Percentiles rank a stretch among this genome's conserved stretches.
These are phyloP conservation scores for Medicago arabica DNA, from an alignment of 306 rosid species.

Conservation along the genomic window DNA sequence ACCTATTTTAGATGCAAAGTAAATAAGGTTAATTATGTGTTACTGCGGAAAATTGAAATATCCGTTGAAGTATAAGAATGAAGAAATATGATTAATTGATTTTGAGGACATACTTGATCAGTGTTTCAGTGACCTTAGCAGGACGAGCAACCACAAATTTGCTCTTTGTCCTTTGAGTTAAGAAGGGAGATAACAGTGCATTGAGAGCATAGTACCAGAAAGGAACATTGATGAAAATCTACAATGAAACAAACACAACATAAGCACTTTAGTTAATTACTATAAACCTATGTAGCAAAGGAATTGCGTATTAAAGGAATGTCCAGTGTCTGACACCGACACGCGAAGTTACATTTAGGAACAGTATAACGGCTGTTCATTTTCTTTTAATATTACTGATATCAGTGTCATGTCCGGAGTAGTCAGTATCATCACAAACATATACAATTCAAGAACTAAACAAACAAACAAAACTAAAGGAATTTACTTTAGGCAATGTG, in stretches of 20 bases:
- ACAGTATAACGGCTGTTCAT: no score
- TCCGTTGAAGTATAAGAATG: background rate
- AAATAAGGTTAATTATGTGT: background rate
- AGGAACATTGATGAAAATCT: slow-evolving; percentile 68
- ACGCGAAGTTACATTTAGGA: no score
- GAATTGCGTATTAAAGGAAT: no score
- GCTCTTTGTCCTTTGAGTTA: slow-evolving; percentile 64
- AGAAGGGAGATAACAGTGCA: slow-evolving; percentile 58
- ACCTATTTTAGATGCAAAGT: slow-evolving; percentile 36
- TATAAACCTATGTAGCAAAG: background rate
- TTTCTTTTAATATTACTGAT: no score
- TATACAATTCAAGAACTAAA: background rate
- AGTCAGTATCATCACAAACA: background rate
- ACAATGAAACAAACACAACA: slow-evolving; percentile 30
- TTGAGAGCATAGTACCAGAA: slow-evolving; percentile 64
- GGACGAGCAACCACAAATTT: slow-evolving; percentile 63
- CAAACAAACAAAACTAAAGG: no score
- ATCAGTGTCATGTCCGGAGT: background rate
- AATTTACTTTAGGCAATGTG: no score
- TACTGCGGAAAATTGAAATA: background rate
- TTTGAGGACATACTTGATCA: slow-evolving; percentile 47
- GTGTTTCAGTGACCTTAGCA: slow-evolving; percentile 52
- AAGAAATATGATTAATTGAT: background rate
- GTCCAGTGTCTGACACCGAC: background rate
- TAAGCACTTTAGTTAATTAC: slow-evolving; percentile 17